Base-by-base conservation (phyloP, 176 grass and related monocot genomes). In the Raddia distichophylla region DNA sequence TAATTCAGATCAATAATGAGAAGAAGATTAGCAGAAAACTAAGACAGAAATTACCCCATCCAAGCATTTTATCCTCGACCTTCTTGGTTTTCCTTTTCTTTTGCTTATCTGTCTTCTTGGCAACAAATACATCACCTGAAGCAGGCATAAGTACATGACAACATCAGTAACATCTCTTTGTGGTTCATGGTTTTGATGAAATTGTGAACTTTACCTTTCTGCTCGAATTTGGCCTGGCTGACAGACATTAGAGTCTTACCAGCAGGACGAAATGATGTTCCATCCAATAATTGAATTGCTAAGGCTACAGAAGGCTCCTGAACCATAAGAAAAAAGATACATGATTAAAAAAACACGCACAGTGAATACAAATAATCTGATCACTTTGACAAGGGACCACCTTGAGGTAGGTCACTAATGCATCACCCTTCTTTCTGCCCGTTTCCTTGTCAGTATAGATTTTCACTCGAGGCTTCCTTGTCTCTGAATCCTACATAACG, bases 261-360 rank as follows among this genome's bases (percentile, higher is more conserved):
- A 86, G 87, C 91, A 83, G 96, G 88, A 74, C 85, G 88, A 64
- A 98, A 85, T 91, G 93, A 84, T 68, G 89, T 77, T 10, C 93
- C 93, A 78, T 93, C 96, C 76, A 99, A 90, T 55, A 99, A 73
- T 82, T 99, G 90, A 76, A 90, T 69, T 64, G 93, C 89, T 84
- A 99, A 82, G 73, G 79, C 87, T 84, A 99, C 91, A 88, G 93
- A 99, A 70, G 93, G 96, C 32, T 99, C 96, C 96, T 94, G 57
- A 11, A 89, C 72, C 15, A 83, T 56, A 6, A 64, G 69, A 82
- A 64, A 57, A 64, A 56, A 80, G 13, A 2, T 27, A 81, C 45
- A 64, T 64, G 40, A 49, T 73, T 27, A 60, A 61, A 79, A 76
- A 60, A 14, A 69, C 54, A 60, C 34, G 49, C 27, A 57, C 55